phyloP scores from a whole-genome alignment of 805 yeast genomes.

The Teunomyces barrocoloradensis region DNA sequence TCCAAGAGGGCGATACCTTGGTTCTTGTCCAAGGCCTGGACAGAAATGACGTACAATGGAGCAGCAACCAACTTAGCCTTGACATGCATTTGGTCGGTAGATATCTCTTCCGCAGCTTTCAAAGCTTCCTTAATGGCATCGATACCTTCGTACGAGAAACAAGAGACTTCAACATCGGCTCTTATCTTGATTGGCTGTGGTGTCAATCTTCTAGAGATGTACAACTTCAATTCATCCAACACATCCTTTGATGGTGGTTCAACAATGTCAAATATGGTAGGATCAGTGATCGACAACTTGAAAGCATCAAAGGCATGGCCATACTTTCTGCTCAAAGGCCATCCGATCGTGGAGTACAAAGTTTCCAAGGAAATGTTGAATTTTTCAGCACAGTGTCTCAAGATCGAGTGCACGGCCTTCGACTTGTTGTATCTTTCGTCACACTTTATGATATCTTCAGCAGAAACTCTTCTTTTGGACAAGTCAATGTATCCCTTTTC shows the following conservation, averaged over 20 bases:
- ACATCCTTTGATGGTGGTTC: slow-evolving; percentile 70
- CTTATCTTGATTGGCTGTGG: slow-evolving; percentile 98
- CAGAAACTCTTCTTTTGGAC: slow-evolving; percentile 95
- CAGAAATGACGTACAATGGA: slow-evolving; percentile 89
- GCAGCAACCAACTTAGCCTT: slow-evolving; percentile 97
- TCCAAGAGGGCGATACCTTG: slow-evolving; percentile 80
- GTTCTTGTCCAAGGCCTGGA: slow-evolving; percentile 88
- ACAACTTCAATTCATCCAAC: slow-evolving; percentile 78
- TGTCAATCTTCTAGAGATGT: slow-evolving; percentile 89
- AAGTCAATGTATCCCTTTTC: slow-evolving; percentile 98
- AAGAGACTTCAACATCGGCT: slow-evolving; percentile 97
- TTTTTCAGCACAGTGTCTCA: slow-evolving; percentile 98
- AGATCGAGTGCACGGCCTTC: slow-evolving; percentile 96
- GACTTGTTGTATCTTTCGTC: slow-evolving; percentile 97
- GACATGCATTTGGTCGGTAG: slow-evolving; percentile 83
- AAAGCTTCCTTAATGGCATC: slow-evolving; percentile 93
- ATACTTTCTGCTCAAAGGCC: slow-evolving; percentile 94
- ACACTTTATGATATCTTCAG: slow-evolving; percentile 95
- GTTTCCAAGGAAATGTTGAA: slow-evolving; percentile 83
- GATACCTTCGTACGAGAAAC: slow-evolving; percentile 96
- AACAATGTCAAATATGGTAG: slow-evolving; percentile 79
- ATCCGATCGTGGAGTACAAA: slow-evolving; percentile 84
- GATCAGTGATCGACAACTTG: slow-evolving; percentile 91
- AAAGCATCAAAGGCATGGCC: slow-evolving; percentile 98
- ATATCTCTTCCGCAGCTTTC: slow-evolving; percentile 76